Evolutionary conservation across 176 grass and related monocot species (phyloP).

Genomic region (Alloteropsis semialata): DNA sequence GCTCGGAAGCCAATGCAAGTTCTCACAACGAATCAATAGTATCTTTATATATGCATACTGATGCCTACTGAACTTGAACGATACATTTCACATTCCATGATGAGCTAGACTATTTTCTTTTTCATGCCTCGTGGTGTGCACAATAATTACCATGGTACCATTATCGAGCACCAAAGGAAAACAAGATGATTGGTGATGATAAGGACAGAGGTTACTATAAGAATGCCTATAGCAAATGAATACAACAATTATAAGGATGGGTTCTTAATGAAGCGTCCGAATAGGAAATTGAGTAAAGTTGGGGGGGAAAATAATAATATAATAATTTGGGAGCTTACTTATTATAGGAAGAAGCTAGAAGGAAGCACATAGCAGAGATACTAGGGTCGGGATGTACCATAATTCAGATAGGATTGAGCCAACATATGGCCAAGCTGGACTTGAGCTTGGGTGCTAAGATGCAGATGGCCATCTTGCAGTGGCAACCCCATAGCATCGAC

Average conservation of each 20-base stretch:
- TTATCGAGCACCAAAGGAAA: neutral
- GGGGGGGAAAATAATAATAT: too few relatives aligned
- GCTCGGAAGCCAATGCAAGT: too few relatives aligned
- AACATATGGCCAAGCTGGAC: conserved; percentile 85
- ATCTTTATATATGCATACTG: too few relatives aligned
- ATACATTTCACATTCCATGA: neutral
- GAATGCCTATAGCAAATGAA: too few relatives aligned
- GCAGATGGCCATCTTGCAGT: conserved; percentile 66
- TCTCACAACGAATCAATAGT: too few relatives aligned
- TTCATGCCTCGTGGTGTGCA: neutral
- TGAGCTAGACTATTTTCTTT: neutral
- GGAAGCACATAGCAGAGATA: neutral
- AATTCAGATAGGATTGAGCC: conserved; percentile 67
- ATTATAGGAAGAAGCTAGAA: too few relatives aligned
- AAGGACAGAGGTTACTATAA: neutral
- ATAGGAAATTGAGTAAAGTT: too few relatives aligned
- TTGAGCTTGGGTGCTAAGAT: conserved; percentile 78
- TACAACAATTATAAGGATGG: too few relatives aligned
- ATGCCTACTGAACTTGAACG: neutral
- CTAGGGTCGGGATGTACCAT: conserved; percentile 57
- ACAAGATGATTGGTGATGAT: neutral
- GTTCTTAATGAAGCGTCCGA: too few relatives aligned
- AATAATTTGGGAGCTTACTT: too few relatives aligned
- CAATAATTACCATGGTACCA: conserved; percentile 2
- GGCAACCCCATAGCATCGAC: conserved; percentile 76